phyloP scores from a whole-genome alignment of 139 green algal species.

The Picochlorum sp. region DNA sequence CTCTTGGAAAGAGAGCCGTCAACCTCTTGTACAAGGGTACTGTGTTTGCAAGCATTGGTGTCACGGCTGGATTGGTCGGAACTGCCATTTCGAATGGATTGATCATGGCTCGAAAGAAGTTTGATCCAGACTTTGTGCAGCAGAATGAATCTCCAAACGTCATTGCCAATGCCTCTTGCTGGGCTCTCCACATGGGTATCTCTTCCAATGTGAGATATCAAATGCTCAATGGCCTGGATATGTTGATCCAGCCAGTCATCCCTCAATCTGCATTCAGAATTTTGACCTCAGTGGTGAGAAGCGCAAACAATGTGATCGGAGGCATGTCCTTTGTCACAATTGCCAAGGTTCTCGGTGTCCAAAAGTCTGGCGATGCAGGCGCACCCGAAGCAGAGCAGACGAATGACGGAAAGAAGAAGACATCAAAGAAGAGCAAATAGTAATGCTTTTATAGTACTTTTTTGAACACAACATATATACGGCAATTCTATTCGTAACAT shows the following conservation, averaged over 20 bases:
- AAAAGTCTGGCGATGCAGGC: slow-evolving; percentile 52
- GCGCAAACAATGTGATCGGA: slow-evolving; percentile 83
- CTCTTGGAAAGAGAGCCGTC: slow-evolving; percentile 37
- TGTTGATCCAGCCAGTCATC: slow-evolving; percentile 65
- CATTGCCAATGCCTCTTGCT: slow-evolving; percentile 75
- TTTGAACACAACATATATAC: too few species aligned
- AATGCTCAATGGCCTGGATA: slow-evolving; percentile 83
- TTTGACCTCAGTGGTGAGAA: slow-evolving; percentile 68
- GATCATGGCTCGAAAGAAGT: slow-evolving; percentile 48
- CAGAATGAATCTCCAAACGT: slow-evolving; percentile 79
- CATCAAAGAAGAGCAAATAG: background rate
- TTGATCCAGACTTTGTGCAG: slow-evolving; percentile 57
- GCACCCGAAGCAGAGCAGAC: background rate
- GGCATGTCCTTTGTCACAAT: slow-evolving; percentile 86
- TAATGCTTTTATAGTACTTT: background rate
- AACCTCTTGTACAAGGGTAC: slow-evolving; percentile 81
- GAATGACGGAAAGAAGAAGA: slow-evolving; percentile 15
- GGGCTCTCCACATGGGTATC: slow-evolving; percentile 89
- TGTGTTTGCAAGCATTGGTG: slow-evolving; percentile 75
- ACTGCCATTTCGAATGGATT: slow-evolving; percentile 81
- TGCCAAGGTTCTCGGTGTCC: slow-evolving; percentile 75
- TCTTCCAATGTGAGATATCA: slow-evolving; percentile 91
- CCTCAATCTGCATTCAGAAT: slow-evolving; percentile 60
- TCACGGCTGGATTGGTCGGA: slow-evolving; percentile 73
- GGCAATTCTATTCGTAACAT: background rate